These are phyloP conservation scores for Fusarium pseudoanthophilum DNA, from an alignment of 2,329 filamentous ascomycete species.

Conservation along the genomic window DNA sequence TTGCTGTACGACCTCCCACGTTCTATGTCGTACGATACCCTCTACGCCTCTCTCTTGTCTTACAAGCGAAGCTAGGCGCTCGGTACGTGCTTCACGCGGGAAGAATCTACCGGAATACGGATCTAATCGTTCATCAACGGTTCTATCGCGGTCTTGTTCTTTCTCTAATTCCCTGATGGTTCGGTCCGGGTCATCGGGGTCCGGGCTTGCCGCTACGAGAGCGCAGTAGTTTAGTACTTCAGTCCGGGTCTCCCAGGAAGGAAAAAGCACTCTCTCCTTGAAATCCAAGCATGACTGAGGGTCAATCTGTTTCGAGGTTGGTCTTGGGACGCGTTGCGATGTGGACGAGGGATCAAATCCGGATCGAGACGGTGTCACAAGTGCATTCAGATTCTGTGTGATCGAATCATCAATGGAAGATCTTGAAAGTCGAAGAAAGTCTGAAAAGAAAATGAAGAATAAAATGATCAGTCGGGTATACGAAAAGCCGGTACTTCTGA, in stretches of 20 bases:
- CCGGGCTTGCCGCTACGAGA: neutral
- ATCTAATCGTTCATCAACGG: slow-evolving; percentile 89
- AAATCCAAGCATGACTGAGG: slow-evolving; percentile 66
- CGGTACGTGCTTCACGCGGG: slow-evolving; percentile 80
- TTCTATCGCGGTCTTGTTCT: slow-evolving; percentile 50
- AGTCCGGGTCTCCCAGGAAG: neutral
- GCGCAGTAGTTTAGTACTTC: neutral
- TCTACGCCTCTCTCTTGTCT: slow-evolving; percentile 82
- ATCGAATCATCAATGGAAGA: slow-evolving; percentile 89
- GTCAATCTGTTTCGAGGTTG: neutral
- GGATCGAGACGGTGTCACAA: slow-evolving; percentile 76
- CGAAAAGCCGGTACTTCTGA: neutral
- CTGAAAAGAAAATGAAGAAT: slow-evolving; percentile 57
- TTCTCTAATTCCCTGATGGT: neutral
- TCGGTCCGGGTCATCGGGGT: neutral
- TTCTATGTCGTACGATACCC: slow-evolving; percentile 80
- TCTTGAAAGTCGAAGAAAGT: slow-evolving; percentile 90
- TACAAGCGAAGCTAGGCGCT: slow-evolving; percentile 78
- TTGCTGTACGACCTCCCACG: slow-evolving; percentile 82
- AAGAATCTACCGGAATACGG: slow-evolving; percentile 91
- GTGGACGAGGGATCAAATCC: slow-evolving; percentile 76
- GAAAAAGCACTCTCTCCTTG: slow-evolving; percentile 60
- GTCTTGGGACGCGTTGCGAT: neutral
- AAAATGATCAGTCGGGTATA: neutral
- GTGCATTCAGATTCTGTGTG: slow-evolving; percentile 89